A percentile compares a stretch with the other conserved stretches of the same genome.
Conservation (phyloP, 441 rosid genomes). For the Populus trichocarpa region DNA sequence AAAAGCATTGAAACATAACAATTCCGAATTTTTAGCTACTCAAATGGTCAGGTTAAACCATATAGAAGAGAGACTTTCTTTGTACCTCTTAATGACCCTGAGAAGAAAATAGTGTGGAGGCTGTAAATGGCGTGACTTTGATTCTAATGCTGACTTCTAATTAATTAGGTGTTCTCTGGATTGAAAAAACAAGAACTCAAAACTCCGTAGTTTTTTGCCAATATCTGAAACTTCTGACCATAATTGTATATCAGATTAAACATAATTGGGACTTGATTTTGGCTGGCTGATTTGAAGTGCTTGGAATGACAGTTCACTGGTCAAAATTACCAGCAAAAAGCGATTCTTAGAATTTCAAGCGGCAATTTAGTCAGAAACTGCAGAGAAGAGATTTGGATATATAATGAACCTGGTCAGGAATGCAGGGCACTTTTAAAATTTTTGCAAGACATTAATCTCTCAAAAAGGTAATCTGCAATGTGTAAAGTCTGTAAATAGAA, state of each 20-base stretch:
- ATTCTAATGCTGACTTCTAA: neutral
- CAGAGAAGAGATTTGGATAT: neutral
- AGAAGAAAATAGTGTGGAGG: neutral
- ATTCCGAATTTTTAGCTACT: neutral
- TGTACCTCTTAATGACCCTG: neutral
- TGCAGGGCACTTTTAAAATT: neutral
- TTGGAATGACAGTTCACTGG: neutral
- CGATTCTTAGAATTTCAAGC: neutral
- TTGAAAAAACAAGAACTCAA: neutral
- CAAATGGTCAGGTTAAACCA: neutral
- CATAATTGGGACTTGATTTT: neutral
- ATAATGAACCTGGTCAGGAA: neutral
- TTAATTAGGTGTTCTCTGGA: neutral
- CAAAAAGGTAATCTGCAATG: neutral
- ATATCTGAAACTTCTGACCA: neutral
- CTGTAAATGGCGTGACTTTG: neutral
- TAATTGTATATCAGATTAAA: neutral
- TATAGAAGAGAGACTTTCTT: neutral
- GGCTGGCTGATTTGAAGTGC: constrained; percentile 1
- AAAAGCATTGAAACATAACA: neutral
- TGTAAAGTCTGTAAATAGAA: neutral
- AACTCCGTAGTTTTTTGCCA: neutral
- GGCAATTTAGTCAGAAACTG: neutral
- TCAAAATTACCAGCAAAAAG: neutral
- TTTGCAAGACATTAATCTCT: neutral